A percentile compares a stretch with the other conserved stretches of the same genome.
Evolutionary conservation across 2,329 filamentous ascomycete genomes (phyloP).

Genomic region (Fulvia fulva): DNA sequence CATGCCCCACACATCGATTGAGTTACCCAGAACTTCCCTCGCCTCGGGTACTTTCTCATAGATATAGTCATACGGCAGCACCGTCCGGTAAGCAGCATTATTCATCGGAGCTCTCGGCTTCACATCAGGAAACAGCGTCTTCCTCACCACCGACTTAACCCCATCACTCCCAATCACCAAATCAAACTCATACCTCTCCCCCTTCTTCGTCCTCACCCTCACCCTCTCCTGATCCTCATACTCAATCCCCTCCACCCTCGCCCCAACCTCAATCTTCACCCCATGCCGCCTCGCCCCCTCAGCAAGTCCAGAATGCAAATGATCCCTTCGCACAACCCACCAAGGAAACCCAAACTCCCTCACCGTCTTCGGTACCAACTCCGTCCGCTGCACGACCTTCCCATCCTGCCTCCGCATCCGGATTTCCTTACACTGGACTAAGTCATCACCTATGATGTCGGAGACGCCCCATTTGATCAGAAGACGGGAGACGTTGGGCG

Average conservation of each 20-base stretch:
- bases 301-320: conserved; percentile 44
- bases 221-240: conserved; percentile 28
- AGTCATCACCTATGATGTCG: conserved; percentile 40
- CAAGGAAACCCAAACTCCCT: conserved; percentile 36
- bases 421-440: conserved; percentile 39
- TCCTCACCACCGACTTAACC: conserved; percentile 32
- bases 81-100: conserved; percentile 42
- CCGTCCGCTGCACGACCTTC: conserved; percentile 27
- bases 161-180: conserved; percentile 29
- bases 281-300: conserved; percentile 38
- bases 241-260: conserved; percentile 34
- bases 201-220: conserved; percentile 29
- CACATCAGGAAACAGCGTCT: conserved; percentile 38
- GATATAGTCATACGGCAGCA: conserved; percentile 42
- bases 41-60: conserved; percentile 16
- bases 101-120: conserved; percentile 37
- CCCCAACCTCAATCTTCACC: conserved; percentile 35
- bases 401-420: conserved; percentile 39
- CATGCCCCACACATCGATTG: conserved; percentile 45
- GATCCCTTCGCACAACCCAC: conserved; percentile 47
- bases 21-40: conserved; percentile 21
- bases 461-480: conserved; percentile 38
- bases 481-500: conserved; percentile 36
- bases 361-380: conserved; percentile 22
- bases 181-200: conserved; percentile 19